Evolutionary conservation across 768 basidiomycete species (phyloP), one percentile per base, ranked within the genome.

Genomic region (Mycena olivaceomarginata): DNA sequence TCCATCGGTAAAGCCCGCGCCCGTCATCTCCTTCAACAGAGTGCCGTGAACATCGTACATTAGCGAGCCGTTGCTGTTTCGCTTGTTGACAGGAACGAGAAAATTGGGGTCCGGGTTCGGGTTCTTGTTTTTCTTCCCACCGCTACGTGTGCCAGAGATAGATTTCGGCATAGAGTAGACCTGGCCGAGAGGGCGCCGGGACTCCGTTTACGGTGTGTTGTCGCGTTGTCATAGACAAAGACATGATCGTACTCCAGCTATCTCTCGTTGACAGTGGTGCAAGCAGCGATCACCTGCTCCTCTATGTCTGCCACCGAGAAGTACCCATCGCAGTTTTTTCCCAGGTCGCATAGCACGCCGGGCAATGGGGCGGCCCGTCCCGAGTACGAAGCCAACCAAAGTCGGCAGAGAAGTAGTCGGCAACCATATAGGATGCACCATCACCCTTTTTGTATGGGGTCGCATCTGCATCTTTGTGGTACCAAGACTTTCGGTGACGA

Each of bases 121-220:
- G 31, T 31, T 31, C 31, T 31, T 31, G 31, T 31, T 41, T 37
- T 59, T 73, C 53, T 57, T 45, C 53, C 56, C 56, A 25, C 70
- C 63, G 5, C 5, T 11, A 0, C 41, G 20, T 20, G 71, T 64
- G 4, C 72, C 72, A 5, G 71, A 45, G 16, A 67, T 25, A 46
- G 72, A 39, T 59, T 82, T 82, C 7, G 81, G 81, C 82, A 83
- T 84, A 12, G 80, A 20, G n/a, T n/a, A n/a, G n/a, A n/a, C 22
- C 64, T 53, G 46, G 82, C 80, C 22, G 77, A 82, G 16, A 81
- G 74, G 37, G 81, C 72, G 80, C 82, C 70, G 51, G 70, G n/a
- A 22, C 81, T 70, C 18, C 80, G 72, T 31, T 31, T 3, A 31
- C 31, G 31, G 31, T 31, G 31, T 31, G 31, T 31, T 31, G 31